These are phyloP conservation scores for Stemphylium lycopersici DNA, from an alignment of 2,329 filamentous ascomycete species.

Conservation along the genomic window DNA sequence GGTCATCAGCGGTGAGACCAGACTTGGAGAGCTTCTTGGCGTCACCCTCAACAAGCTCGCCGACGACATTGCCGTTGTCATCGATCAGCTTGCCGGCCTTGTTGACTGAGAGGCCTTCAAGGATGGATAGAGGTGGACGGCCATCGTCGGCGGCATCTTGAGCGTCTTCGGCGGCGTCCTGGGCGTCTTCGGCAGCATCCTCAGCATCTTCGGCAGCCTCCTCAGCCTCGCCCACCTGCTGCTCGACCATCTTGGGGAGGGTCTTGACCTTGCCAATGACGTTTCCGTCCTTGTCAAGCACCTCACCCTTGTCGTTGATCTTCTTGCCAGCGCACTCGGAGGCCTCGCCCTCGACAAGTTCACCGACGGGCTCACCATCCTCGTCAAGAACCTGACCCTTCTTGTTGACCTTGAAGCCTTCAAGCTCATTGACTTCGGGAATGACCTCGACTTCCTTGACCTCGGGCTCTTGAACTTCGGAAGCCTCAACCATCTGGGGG, in stretches of 20 bases:
- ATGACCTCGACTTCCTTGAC: constrained; percentile 49
- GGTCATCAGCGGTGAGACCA: constrained; percentile 52
- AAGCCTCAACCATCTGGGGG: constrained; percentile 48
- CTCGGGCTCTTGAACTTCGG: constrained; percentile 40
- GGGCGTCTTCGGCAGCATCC: constrained; percentile 45
- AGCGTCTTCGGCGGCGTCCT: constrained; percentile 39
- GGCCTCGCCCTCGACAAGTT: constrained; percentile 63
- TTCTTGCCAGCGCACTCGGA: constrained; percentile 69
- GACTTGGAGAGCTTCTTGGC: constrained; percentile 60
- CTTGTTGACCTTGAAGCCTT: constrained; percentile 65
- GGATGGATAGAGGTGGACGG: constrained; percentile 56
- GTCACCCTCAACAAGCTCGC: constrained; percentile 58
- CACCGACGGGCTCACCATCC: constrained; percentile 60
- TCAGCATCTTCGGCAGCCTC: constrained; percentile 39
- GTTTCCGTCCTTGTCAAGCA: constrained; percentile 68
- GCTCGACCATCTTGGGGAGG: constrained; percentile 53
- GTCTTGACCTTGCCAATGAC: constrained; percentile 66
- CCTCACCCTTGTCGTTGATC: constrained; percentile 68
- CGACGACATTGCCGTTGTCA: constrained; percentile 54
- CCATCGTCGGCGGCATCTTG: constrained; percentile 40
- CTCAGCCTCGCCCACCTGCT: constrained; percentile 41
- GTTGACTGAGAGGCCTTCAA: constrained; percentile 58
- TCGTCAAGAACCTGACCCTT: constrained; percentile 61
- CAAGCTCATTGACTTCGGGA: constrained; percentile 55
- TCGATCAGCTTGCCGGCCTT: constrained; percentile 59